Evolutionary conservation across 192 early-diverging fungal genomes (phyloP), one percentile per base, ranked within the genome.

Genomic region (Dissophora ornata): DNA sequence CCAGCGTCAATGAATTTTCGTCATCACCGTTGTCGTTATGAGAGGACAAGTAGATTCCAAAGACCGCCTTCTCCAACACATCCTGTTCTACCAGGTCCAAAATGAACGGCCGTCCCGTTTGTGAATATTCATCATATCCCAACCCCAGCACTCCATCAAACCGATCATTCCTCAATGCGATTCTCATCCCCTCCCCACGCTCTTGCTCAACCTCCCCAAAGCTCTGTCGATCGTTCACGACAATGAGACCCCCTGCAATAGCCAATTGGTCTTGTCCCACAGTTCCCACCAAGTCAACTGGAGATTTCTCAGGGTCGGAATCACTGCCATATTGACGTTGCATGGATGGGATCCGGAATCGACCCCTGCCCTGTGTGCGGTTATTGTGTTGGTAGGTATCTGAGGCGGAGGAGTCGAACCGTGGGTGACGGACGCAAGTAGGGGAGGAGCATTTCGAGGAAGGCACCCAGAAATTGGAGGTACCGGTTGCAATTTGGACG

Each of bases 111-210:
- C 92, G 91, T 18, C 94, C 93, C 34, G 85, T 80, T 19, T 88
- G 79, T 13, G 96, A 91, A 9, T 93, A 92, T 42, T 79, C 84
- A 50, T 95, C 91, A 69, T 90, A 92, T 22, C 88, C 95, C 15
- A 97, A 81, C 12, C 96, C 96, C 34, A 98, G 84, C 67, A 98
- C 95, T 16, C 97, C 97, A 80, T 98, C 97, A 52, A 99, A 96
- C 11, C 88, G 79, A 19, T 92, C 96, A 67, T 58, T 95, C 94
- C 7, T 48, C 26, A 53, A 93, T 66, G 75, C 90, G 89, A 44
- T 87, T 91, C 40, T 53, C 57, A 69, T 18, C 1, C 57, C 56
- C 2, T 38, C 67, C 11, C 29, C 47, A 22, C 50, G 67, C 13
- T 69, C 67, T 28, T 60, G 13, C 2, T 60, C 30, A 4, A 69